Evolutionary conservation across 768 basidiomycete genomes (phyloP), one percentile per base, ranked within the genome.

Genomic region (Suillus luteus): DNA sequence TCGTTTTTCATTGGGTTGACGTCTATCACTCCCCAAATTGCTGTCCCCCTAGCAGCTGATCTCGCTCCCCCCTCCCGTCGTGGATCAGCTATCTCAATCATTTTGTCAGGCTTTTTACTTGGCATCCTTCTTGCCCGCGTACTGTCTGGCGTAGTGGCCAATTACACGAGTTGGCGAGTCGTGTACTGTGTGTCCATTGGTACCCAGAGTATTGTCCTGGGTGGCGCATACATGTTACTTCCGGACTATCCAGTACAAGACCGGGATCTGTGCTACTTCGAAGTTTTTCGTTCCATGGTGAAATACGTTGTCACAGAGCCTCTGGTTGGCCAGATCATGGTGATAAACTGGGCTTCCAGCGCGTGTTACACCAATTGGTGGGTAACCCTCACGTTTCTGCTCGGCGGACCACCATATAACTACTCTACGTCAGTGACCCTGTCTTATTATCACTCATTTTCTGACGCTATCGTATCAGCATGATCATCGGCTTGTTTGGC

Each of bases 401-500:
- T 83, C 22, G 72, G 72, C 41, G 78, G 72, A 33, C 38, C 75
- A 0, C 81, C 81, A 0, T 83, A 81, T 64, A 49, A 74, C 66
- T 80, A 75, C 66, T 72, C 73, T 46, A 76, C 73, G 74, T 74
- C 31, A 1, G 72, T 72, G 9, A 22, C n/a, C 0, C 8, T 15
- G 17, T 58, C 37, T 22, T 38, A 17, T 54, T 51, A 2, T 5
- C 38, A 41, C 17, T 24, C 31, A n/a, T 24, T 57, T n/a, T 17
- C 49, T 54, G 48, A 12, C 51, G 37, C 55, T 48, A 9, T 59
- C 67, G 70, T 19, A 69, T 72, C 57, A 74, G 78, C 2, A 62
- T 78, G 41, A 62, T 75, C 37, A 83, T 83, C 51, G 83, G 83
- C 55, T 68, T 84, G 5, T 81, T 84, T 60, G 82, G 82, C 12